Base-by-base conservation (phyloP, 805 yeast genomes). In the Kazachstania africana region DNA sequence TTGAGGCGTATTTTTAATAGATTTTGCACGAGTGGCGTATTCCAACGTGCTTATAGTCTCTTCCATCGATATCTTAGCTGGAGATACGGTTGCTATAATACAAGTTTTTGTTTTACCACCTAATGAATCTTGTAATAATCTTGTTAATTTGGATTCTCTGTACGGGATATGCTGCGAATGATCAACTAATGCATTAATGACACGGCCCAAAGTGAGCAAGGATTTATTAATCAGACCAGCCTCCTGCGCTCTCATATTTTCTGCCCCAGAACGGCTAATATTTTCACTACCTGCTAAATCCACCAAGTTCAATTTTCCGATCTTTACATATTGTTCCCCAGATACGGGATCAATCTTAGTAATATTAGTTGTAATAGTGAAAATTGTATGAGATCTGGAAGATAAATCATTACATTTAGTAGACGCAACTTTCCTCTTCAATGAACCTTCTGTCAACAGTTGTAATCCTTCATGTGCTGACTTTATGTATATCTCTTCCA, bases 261-360 rank as follows among this genome's bases (percentile, higher is more conserved):
- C 70, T 0, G 95, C 94, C 2, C 96, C 96, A 0, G 94, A 79
- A 40, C 83, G 63, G 40, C 65, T 70, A 27, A 85, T 77, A 50
- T 84, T 84, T 48, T 85, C 96, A 15, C 93, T 79, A 1, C 96
- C 96, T 0, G 96, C 96, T 43, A 87, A 62, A 57, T 85, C 96
- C n/a, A 87, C 96, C 6, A 85, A 60, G 48, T 85, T 83, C 50
- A 83, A 66, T 47, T 82, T 83, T 5, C 84, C 76, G 25, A 63
- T 57, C 40, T 69, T 64, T 29, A 67, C 57, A 31, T 57, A 59
- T 38, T 70, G 74, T 44, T 69, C 71, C 4, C 66, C 67, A 3
- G 69, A 65, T 2, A 61, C 47, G 2, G 68, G 60, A 29, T 64
- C 63, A 18, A 59, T 57, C 38, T 65, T 68, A 33, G 68, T 72